Conservation (phyloP, 306 rosid genomes). For the Vigna mungo region DNA sequence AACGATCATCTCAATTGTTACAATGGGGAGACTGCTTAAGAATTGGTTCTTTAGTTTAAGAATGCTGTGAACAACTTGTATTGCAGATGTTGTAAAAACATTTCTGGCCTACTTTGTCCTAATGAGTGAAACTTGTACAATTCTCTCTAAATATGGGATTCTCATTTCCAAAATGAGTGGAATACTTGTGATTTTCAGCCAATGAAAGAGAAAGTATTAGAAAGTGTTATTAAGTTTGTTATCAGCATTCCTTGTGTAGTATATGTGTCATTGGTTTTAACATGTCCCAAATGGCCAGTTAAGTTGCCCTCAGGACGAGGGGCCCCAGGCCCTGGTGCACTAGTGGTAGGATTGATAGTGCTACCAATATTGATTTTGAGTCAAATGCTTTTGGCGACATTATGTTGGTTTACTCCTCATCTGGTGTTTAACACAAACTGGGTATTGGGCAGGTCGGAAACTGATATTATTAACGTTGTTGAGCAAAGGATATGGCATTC, state of each 20-base stretch:
- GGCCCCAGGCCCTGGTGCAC: not conserved
- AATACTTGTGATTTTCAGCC: not conserved
- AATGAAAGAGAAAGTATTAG: not conserved
- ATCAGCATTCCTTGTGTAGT: not conserved
- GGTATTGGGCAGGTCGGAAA: slow-evolving; percentile 77
- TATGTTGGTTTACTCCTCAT: slow-evolving; percentile 2
- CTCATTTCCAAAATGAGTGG: not conserved
- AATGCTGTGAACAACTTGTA: too few species aligned
- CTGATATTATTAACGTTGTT: slow-evolving; percentile 81
- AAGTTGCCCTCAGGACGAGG: not conserved
- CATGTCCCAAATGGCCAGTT: not conserved
- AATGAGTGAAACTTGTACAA: not conserved
- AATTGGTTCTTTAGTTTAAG: too few species aligned
- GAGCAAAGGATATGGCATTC: slow-evolving; percentile 97
- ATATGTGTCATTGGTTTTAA: slow-evolving; percentile 2
- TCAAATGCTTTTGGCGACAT: slow-evolving; percentile 12
- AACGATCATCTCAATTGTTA: too few species aligned
- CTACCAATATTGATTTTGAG: not conserved
- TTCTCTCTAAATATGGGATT: not conserved
- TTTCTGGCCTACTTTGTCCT: not conserved
- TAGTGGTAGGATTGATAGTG: not conserved
- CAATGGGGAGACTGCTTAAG: too few species aligned
- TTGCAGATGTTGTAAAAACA: too few species aligned
- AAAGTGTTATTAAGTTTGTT: not conserved
- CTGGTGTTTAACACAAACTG: slow-evolving; percentile 19